phyloP scores from a whole-genome alignment of 1,284 basidiomycete genomes.

The Tilletia setariae region DNA sequence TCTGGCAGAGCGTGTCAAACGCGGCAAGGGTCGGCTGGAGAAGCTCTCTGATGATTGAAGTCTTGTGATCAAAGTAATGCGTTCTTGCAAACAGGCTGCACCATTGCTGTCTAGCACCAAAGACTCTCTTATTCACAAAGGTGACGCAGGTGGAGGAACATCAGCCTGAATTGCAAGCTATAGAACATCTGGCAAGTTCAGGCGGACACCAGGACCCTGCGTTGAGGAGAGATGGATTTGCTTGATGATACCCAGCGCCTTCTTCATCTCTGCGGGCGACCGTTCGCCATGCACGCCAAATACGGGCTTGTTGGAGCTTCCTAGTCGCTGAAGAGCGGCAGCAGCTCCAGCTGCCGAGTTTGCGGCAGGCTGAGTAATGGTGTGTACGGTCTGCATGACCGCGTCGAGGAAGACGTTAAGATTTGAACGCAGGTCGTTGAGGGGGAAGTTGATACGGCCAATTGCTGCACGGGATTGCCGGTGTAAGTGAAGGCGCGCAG shows the following conservation, averaged over 20 bases:
- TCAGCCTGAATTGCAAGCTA: not conserved
- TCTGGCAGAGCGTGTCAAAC: slow-evolving; percentile 36
- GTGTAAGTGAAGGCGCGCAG: not conserved
- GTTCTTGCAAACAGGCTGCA: no score
- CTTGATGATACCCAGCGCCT: slow-evolving; percentile 38
- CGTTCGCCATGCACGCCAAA: slow-evolving; percentile 5
- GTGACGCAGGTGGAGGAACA: no score
- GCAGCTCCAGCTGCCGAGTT: slow-evolving; percentile 15
- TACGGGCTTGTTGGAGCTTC: not conserved
- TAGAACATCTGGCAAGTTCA: slow-evolving; percentile 40
- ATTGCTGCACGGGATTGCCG: slow-evolving; percentile 54
- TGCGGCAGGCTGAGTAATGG: slow-evolving; percentile 25
- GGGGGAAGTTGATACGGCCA: slow-evolving; percentile 62
- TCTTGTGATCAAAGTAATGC: not conserved
- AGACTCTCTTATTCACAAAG: no score
- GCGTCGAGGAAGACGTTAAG: slow-evolving; percentile 72
- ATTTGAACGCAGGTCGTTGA: slow-evolving; percentile 74
- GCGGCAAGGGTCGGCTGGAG: slow-evolving; percentile 34
- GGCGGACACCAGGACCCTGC: slow-evolving; percentile 80
- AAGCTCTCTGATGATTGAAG: slow-evolving; percentile 24
- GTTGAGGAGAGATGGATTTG: slow-evolving; percentile 78
- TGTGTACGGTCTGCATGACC: slow-evolving; percentile 58
- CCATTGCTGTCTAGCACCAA: no score
- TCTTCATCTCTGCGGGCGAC: slow-evolving; percentile 3
- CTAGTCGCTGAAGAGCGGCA: not conserved